Conservation (phyloP, 2,329 filamentous ascomycete genomes). For the Emergomyces orientalis region DNA sequence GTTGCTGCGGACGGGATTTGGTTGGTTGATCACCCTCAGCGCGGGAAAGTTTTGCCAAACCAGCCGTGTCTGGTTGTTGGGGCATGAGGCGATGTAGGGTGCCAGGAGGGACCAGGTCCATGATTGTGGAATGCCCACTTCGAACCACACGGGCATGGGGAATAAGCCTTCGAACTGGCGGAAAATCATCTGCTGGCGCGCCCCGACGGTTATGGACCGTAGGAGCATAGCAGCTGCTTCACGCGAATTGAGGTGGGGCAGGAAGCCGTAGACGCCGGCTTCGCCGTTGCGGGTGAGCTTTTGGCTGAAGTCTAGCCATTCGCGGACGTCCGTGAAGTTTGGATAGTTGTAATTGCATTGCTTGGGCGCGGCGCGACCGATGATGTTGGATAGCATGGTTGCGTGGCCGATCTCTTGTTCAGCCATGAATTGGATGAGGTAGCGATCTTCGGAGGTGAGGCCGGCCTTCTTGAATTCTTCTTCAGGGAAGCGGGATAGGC, state of each 20-base stretch:
- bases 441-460: slow-evolving; percentile 58
- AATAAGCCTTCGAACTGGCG: slow-evolving; percentile 71
- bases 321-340: slow-evolving; percentile 55
- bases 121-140: slow-evolving; percentile 67
- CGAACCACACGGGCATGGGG: slow-evolving; percentile 77
- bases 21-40: slow-evolving; percentile 63
- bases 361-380: slow-evolving; percentile 58
- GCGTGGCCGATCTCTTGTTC: slow-evolving; percentile 70
- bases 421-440: slow-evolving; percentile 65
- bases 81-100: slow-evolving; percentile 71
- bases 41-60: slow-evolving; percentile 79
- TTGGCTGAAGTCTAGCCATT: slow-evolving; percentile 76
- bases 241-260: slow-evolving; percentile 66
- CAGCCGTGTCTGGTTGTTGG: slow-evolving; percentile 60
- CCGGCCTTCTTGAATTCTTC: slow-evolving; percentile 61
- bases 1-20: slow-evolving; percentile 61
- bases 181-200: slow-evolving; percentile 76
- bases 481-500: slow-evolving; percentile 57
- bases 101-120: slow-evolving; percentile 78
- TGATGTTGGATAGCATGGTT: slow-evolving; percentile 66
- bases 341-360: slow-evolving; percentile 80
- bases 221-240: slow-evolving; percentile 63
- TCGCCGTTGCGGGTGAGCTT: slow-evolving; percentile 78
- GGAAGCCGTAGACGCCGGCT: slow-evolving; percentile 70
- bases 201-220: slow-evolving; percentile 68